These are phyloP conservation scores for Pythium plurisporium DNA, from an alignment of 352 stramenopile genomes.

Conservation along the genomic window DNA sequence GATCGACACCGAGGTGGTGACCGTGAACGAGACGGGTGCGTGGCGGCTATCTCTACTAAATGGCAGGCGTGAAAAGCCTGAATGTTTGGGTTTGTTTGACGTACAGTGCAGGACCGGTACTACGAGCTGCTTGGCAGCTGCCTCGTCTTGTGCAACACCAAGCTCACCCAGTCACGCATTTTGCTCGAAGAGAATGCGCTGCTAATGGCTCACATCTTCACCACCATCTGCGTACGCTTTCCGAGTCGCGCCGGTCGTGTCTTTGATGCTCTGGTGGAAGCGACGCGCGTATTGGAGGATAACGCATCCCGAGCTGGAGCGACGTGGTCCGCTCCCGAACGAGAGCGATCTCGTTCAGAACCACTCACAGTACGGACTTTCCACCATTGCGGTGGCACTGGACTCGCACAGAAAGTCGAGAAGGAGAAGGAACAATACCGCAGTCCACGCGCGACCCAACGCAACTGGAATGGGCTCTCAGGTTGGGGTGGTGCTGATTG, in stretches of 20 bases:
- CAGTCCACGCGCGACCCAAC: slow-evolving; percentile 45
- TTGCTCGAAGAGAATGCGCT: slow-evolving; percentile 69
- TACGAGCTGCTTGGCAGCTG: slow-evolving; percentile 53
- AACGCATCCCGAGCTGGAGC: background rate
- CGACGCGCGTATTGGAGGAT: slow-evolving; percentile 49
- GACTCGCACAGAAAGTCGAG: slow-evolving; percentile 6
- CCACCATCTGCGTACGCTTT: slow-evolving; percentile 67
- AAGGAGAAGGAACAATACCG: slow-evolving; percentile 29
- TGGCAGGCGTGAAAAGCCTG: background rate
- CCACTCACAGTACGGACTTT: slow-evolving; percentile 11
- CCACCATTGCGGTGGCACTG: background rate
- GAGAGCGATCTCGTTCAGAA: slow-evolving; percentile 18
- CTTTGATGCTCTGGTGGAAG: slow-evolving; percentile 49
- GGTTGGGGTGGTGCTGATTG: slow-evolving; percentile 9
- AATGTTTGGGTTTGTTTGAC: background rate
- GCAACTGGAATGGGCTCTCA: slow-evolving; percentile 61
- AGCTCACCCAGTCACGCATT: slow-evolving; percentile 61
- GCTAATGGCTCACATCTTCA: slow-evolving; percentile 70
- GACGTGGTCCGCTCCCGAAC: background rate
- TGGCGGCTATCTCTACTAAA: background rate
- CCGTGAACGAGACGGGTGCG: slow-evolving; percentile 39
- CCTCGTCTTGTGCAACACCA: slow-evolving; percentile 50
- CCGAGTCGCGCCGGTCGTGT: slow-evolving; percentile 35
- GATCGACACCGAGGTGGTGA: slow-evolving; percentile 50
- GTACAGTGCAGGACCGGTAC: slow-evolving; percentile 50